Evolutionary conservation across 2,329 filamentous ascomycete genomes (phyloP), one percentile per base, ranked within the genome.

Genomic region (Reticulascus tulasneorum): DNA sequence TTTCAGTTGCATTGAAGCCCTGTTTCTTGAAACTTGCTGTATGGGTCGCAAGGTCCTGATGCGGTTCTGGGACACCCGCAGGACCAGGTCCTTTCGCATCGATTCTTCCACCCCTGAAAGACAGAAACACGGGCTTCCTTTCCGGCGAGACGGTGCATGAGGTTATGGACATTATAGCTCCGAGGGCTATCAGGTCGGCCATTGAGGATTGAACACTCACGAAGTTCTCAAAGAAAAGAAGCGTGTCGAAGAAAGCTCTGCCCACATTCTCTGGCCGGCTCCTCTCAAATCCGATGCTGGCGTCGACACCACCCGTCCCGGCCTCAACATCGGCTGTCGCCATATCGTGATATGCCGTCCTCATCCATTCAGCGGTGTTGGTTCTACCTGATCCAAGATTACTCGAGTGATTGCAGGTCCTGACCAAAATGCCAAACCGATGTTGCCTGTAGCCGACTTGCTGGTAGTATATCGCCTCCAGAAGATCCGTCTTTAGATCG

Each of bases 1-100:
- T 62, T 2, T 62, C 59, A 15, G 46, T 45, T 4, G 51, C 50
- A 12, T 48, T 48, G 28, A 59, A 59, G 1, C 59, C 59, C 0
- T 53, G 50, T 19, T 49, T 56, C 3, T 47, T 49, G 33, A 62
- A 62, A 11, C 47, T 47, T 7, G 33, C 32, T 16, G 45, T 43
- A 8, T 55, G 54, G 2, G 44, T 45, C 9, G 47, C 40, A 2
- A 62, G 18, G 5, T 50, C 48, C 2, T 54, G 52, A 3, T 50
- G 43, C 4, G 57, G 51, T 35, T 59, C 50, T 2, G 59, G 59
- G 0, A 62, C 58, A 23, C 59, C 56, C 4, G 46, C 24, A 7
- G 46, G 47, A 4, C 58, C 58, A 6, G 56, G 52, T 24, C 52
- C 48, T 1, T 40, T 37, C 4, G 56, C 56, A 29, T 61, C 59